Percentiles rank a stretch among this genome's conserved stretches.
Evolutionary conservation across 352 stramenopile genomes (phyloP).

Genomic region (Blastocystis sp.): DNA sequence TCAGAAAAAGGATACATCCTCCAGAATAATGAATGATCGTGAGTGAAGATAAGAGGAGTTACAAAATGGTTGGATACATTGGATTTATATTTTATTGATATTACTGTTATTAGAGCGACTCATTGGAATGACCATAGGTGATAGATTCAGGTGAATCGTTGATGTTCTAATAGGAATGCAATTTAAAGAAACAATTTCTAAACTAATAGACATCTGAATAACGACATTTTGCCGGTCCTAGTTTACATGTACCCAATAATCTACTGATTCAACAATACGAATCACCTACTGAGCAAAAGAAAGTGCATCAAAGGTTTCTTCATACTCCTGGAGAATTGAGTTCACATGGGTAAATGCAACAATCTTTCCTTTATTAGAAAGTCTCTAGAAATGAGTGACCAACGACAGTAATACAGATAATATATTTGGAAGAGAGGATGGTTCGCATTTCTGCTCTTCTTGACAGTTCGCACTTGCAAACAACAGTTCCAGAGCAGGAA

Average conservation of each 20-base stretch:
- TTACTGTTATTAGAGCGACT: too few relatives aligned
- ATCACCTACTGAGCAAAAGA: slow-evolving; percentile 1
- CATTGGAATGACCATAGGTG: too few relatives aligned
- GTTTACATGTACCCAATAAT: slow-evolving; percentile 13
- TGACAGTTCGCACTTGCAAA: neutral
- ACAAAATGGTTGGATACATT: too few relatives aligned
- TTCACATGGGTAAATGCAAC: neutral
- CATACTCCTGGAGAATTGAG: neutral
- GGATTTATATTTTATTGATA: too few relatives aligned
- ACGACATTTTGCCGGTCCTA: slow-evolving; percentile 17
- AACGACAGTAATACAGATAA: neutral
- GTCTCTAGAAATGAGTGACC: neutral
- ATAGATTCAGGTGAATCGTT: too few relatives aligned
- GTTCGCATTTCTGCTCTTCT: neutral
- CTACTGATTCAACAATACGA: neutral
- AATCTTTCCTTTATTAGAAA: slow-evolving; percentile 12
- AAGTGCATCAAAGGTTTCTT: neutral
- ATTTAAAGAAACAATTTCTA: too few relatives aligned
- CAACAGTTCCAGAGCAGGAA: neutral
- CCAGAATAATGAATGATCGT: neutral
- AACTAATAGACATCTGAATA: neutral
- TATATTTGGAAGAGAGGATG: neutral
- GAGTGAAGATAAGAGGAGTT: too few relatives aligned
- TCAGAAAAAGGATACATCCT: slow-evolving; percentile 40
- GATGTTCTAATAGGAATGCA: too few relatives aligned